Conservation (phyloP, 2,329 filamentous ascomycete species). For the Trichophyton rubrum region DNA sequence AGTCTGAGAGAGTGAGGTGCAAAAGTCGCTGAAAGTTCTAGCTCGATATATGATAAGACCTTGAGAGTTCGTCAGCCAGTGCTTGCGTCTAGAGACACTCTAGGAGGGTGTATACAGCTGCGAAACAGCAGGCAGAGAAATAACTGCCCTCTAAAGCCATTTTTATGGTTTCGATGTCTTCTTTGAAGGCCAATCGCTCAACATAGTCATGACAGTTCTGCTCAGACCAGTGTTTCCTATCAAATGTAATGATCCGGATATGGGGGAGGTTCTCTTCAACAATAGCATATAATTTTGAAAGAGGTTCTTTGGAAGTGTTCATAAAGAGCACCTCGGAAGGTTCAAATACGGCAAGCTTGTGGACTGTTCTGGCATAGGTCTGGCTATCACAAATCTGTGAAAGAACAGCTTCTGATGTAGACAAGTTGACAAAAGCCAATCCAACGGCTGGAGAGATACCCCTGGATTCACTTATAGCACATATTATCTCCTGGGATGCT, state of each 20-base stretch:
- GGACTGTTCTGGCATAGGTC: constrained; percentile 75
- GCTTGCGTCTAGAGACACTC: neutral
- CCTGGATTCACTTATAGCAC: constrained; percentile 77
- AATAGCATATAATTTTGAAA: constrained; percentile 61
- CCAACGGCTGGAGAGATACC: constrained; percentile 75
- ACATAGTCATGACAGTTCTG: constrained; percentile 64
- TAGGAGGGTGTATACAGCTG: constrained; percentile 51
- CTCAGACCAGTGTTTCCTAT: constrained; percentile 77
- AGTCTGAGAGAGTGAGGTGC: constrained; percentile 70
- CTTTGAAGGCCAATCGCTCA: constrained; percentile 61
- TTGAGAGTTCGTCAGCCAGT: constrained; percentile 28
- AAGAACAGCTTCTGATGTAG: constrained; percentile 69
- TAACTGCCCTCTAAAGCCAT: constrained; percentile 71
- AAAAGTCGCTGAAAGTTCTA: constrained; percentile 56
- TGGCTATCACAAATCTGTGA: constrained; percentile 90
- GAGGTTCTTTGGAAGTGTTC: constrained; percentile 54
- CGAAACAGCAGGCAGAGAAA: constrained; percentile 72
- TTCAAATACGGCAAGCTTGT: constrained; percentile 70
- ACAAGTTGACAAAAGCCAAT: constrained; percentile 74
- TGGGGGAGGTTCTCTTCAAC: constrained; percentile 59
- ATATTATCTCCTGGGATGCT: constrained; percentile 61
- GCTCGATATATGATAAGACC: constrained; percentile 70
- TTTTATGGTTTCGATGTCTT: constrained; percentile 71
- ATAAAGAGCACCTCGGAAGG: constrained; percentile 72
- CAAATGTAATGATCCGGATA: constrained; percentile 50